Evolutionary conservation across 2,329 filamentous ascomycete genomes (phyloP).

Genomic region (Cladosporium sp.): DNA sequence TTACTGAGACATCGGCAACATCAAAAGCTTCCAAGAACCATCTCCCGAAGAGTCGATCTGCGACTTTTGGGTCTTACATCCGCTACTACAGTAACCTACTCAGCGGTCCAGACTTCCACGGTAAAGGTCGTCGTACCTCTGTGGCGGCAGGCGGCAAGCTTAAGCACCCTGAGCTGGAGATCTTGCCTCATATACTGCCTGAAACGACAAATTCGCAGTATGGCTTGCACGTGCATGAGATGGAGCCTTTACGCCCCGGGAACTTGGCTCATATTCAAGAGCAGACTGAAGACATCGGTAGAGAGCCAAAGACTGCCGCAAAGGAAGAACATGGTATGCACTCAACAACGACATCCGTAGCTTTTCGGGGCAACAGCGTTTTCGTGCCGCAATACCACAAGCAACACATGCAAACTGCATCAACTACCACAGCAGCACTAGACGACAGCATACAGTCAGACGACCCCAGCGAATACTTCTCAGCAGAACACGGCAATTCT

Average conservation of each 20-base stretch:
- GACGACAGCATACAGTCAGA: not conserved
- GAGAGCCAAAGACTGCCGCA: not conserved
- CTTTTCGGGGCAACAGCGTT: slow-evolving; percentile 3
- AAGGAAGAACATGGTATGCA: no score
- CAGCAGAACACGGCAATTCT: not conserved
- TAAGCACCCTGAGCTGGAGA: slow-evolving; percentile 45
- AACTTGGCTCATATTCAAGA: slow-evolving; percentile 16
- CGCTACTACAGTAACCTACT: slow-evolving; percentile 45
- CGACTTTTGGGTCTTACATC: slow-evolving; percentile 39
- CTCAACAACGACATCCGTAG: not conserved
- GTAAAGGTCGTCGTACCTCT: slow-evolving; percentile 42
- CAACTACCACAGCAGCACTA: not conserved
- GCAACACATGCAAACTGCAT: not conserved
- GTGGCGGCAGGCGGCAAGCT: slow-evolving; percentile 40
- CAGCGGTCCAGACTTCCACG: slow-evolving; percentile 37
- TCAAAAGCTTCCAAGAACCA: slow-evolving; percentile 15
- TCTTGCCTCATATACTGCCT: slow-evolving; percentile 32
- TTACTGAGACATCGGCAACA: not conserved
- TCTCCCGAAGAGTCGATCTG: slow-evolving; percentile 33
- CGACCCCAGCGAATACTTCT: not conserved
- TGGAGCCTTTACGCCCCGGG: slow-evolving; percentile 5
- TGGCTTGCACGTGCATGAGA: slow-evolving; percentile 2
- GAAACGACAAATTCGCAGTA: not conserved
- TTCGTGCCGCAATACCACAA: not conserved
- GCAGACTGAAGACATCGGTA: slow-evolving; percentile 18